Evolutionary conservation across 257 asterid genomes (phyloP).

Genomic region (Fraxinus pennsylvanica): DNA sequence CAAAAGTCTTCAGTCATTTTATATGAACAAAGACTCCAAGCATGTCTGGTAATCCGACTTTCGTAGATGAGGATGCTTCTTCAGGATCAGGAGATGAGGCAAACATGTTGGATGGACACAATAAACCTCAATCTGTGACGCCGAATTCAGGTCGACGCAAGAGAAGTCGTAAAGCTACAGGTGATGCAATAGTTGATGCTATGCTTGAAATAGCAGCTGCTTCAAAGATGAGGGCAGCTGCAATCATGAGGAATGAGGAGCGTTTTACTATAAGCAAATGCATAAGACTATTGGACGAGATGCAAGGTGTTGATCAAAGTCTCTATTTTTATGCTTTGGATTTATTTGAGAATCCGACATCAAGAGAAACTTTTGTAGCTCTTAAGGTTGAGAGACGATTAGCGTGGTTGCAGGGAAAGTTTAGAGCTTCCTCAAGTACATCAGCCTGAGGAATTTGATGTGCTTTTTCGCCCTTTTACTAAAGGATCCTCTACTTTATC

Average conservation of each 20-base stretch:
- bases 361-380: slow-evolving; percentile 74
- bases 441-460: slow-evolving; percentile 40
- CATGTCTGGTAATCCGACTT: slow-evolving; percentile 77
- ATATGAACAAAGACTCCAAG: slow-evolving; percentile 41
- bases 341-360: slow-evolving; percentile 67
- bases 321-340: slow-evolving; percentile 79
- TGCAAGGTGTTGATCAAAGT: slow-evolving; percentile 74
- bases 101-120: slow-evolving; percentile 67
- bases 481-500: slow-evolving; percentile 18
- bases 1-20: slow-evolving; percentile 35
- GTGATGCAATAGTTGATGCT: slow-evolving; percentile 91
- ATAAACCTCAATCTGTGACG: slow-evolving; percentile 50
- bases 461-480: slow-evolving; percentile 8
- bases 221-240: slow-evolving; percentile 91
- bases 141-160: slow-evolving; percentile 69
- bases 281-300: slow-evolving; percentile 77
- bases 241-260: slow-evolving; percentile 73
- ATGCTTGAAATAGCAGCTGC: slow-evolving; percentile 96
- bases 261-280: slow-evolving; percentile 83
- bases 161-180: slow-evolving; percentile 87
- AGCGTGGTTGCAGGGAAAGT: slow-evolving; percentile 78
- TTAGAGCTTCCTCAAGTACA: slow-evolving; percentile 56
- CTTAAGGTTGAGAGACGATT: slow-evolving; percentile 73
- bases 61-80: slow-evolving; percentile 73
- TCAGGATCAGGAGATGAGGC: slow-evolving; percentile 89